Percentiles rank a stretch among this genome's conserved stretches.
phyloP scores from a whole-genome alignment of 2,329 filamentous ascomycete species.

The Fonsecaea monophora region DNA sequence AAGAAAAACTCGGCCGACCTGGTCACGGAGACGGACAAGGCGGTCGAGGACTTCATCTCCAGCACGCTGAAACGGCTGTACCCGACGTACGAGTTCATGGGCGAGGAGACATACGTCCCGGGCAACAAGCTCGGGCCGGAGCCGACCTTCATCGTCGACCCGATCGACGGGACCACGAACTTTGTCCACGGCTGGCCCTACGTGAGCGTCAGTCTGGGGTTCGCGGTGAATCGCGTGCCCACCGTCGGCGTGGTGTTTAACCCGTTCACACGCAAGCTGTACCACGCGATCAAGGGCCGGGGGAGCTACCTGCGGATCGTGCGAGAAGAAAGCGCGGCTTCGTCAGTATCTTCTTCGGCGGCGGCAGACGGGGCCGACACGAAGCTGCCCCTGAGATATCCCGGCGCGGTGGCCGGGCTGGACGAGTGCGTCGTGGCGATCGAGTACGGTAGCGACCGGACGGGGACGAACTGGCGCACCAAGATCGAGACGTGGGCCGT shows the following conservation, averaged over 20 bases:
- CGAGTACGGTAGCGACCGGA: slow-evolving; percentile 67
- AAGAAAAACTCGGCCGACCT: slow-evolving; percentile 64
- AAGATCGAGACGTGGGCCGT: slow-evolving; percentile 62
- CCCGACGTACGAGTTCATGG: slow-evolving; percentile 60
- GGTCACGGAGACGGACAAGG: slow-evolving; percentile 69
- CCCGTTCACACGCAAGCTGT: slow-evolving; percentile 63
- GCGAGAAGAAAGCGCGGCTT: slow-evolving; percentile 37
- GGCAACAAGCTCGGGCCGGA: slow-evolving; percentile 57
- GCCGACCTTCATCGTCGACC: slow-evolving; percentile 69
- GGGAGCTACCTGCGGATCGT: slow-evolving; percentile 57
- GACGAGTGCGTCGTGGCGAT: slow-evolving; percentile 61
- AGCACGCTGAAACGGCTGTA: slow-evolving; percentile 58
- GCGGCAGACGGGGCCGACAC: background rate
- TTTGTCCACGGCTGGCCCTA: slow-evolving; percentile 68
- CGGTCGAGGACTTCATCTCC: slow-evolving; percentile 65
- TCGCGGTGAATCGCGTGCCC: slow-evolving; percentile 58
- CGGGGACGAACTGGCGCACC: slow-evolving; percentile 63
- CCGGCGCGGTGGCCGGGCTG: slow-evolving; percentile 57
- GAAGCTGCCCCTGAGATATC: slow-evolving; percentile 55
- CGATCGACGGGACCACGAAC: slow-evolving; percentile 70
- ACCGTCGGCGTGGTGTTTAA: slow-evolving; percentile 67
- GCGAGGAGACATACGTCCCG: slow-evolving; percentile 66
- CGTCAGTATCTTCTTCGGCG: background rate
- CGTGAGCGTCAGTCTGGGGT: slow-evolving; percentile 65
- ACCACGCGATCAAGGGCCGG: slow-evolving; percentile 61